Evolutionary conservation across 495 filamentous ascomycete species (phyloP), one percentile per base, ranked within the genome.

Genomic region (Collariella sp.): DNA sequence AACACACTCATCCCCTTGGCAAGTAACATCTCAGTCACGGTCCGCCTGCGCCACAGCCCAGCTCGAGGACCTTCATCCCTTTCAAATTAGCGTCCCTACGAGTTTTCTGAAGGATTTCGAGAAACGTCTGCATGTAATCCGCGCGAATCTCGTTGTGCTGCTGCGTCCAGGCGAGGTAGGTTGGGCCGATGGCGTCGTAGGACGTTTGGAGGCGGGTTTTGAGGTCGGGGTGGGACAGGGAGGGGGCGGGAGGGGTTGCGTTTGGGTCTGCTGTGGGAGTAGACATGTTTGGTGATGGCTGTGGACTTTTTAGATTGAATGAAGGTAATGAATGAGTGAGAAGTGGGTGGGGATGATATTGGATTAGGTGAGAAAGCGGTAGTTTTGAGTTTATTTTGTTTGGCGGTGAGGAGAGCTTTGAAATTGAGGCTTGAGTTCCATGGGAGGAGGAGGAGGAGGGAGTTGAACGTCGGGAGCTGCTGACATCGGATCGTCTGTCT

Each of bases 31-130:
- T 57, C 36, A 63, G 59, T 11, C 67, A 56, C 2, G 70, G 70
- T 19, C 61, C 23, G 20, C 70, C 70, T 15, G 61, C 44, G 29
- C 70, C 70, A 46, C 68, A 68, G 20, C 70, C 70, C 9, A 70
- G 63, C 22, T 72, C 69, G 11, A 72, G 67, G n/a, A 63, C 57
- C 10, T 40, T 41, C 20, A 56, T 44, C 3, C 19, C 18, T 1
- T 3, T 5, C 33, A 54, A 43, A 15, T 22, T 46, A 23, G 22
- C n/a, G n/a, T n/a, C n/a, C n/a, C n/a, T n/a, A n/a, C n/a, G 45
- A 10, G 42, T 38, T 6, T 31, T 20, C 2, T 31, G 47, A 7
- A 70, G 51, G 13, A 56, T 40, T 15, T 49, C 26, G 31, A 70
- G 52, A 1, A 67, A 60, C 40, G 60, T 57, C 16, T 56, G 45